phyloP scores from a whole-genome alignment of 495 filamentous ascomycete genomes.

The Penicillium manginii region DNA sequence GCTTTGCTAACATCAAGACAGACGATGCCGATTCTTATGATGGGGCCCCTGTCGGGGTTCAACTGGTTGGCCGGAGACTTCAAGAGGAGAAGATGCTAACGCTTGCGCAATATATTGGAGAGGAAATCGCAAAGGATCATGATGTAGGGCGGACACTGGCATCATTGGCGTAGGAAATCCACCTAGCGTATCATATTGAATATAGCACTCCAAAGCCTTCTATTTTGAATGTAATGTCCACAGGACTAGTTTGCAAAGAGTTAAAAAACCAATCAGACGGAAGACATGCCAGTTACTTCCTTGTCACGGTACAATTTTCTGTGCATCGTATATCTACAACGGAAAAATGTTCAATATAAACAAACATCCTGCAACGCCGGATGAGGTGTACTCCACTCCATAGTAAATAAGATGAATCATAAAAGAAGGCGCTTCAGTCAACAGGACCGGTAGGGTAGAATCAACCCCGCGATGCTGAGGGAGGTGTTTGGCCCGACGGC shows the following conservation, averaged over 20 bases:
- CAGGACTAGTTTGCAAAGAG: no score
- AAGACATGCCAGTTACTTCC: not conserved
- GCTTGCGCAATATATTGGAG: conserved; percentile 42
- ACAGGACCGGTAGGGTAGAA: not conserved
- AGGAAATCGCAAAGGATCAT: conserved; percentile 23
- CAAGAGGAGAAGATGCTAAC: conserved; percentile 59
- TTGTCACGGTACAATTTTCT: not conserved
- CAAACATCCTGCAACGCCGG: not conserved
- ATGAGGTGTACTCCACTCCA: no score
- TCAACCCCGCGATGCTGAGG: conserved; percentile 18
- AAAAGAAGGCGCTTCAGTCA: not conserved
- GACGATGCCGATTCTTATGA: conserved; percentile 58
- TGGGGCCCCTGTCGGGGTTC: conserved; percentile 57
- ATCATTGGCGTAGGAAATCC: no score
- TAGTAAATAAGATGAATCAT: not conserved
- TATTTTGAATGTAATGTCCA: no score
- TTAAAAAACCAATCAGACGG: not conserved
- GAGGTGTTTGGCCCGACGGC: conserved; percentile 31
- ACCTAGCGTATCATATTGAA: not conserved
- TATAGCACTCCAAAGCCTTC: no score
- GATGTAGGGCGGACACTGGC: not conserved
- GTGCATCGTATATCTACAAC: not conserved
- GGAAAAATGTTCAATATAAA: not conserved
- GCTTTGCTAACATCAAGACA: conserved; percentile 23
- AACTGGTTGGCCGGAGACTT: conserved; percentile 53